Conservation (phyloP, 2,329 filamentous ascomycete genomes). For the Curvularia spicifera region DNA sequence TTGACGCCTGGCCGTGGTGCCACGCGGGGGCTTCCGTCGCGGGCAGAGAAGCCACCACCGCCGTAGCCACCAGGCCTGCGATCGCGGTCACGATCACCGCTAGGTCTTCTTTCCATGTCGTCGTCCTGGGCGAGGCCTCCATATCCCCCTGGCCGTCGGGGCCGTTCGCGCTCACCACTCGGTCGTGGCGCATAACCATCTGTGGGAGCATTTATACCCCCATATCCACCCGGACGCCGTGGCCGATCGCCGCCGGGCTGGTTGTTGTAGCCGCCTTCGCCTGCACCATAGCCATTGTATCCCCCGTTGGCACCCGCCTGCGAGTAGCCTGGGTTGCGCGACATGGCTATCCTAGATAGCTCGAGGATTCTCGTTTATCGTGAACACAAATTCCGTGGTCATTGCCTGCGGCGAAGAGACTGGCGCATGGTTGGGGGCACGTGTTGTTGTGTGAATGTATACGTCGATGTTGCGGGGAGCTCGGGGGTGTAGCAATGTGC, state of each 20-base stretch:
- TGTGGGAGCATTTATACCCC: constrained; percentile 29
- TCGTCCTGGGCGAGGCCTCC: constrained; percentile 41
- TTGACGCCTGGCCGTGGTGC: constrained; percentile 49
- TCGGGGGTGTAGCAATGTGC: constrained; percentile 33
- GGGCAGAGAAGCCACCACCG: constrained; percentile 30
- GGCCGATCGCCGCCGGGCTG: constrained; percentile 40
- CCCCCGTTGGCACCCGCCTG: constrained; percentile 43
- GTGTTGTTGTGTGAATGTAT: constrained; percentile 4
- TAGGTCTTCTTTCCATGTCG: constrained; percentile 30
- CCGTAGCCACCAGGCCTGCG: constrained; percentile 49
- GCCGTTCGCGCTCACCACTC: constrained; percentile 26
- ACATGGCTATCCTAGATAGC: constrained; percentile 38
- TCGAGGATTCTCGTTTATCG: constrained; percentile 12
- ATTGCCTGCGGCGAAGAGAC: constrained; percentile 21
- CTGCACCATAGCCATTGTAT: constrained; percentile 31
- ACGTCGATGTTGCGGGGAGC: constrained; percentile 33
- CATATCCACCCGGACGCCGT: constrained; percentile 42
- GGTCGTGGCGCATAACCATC: constrained; percentile 28
- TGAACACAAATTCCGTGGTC: constrained; percentile 14
- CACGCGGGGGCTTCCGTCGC: constrained; percentile 35
- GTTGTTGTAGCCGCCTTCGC: constrained; percentile 22
- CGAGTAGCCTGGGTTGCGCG: constrained; percentile 43
- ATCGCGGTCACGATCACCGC: constrained; percentile 27
- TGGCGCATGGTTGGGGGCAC: constrained; percentile 20
- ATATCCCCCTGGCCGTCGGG: constrained; percentile 34